Evolutionary conservation across 352 stramenopile species (phyloP), one percentile per base, ranked within the genome.

Genomic region (Globisporangium ultimum): DNA sequence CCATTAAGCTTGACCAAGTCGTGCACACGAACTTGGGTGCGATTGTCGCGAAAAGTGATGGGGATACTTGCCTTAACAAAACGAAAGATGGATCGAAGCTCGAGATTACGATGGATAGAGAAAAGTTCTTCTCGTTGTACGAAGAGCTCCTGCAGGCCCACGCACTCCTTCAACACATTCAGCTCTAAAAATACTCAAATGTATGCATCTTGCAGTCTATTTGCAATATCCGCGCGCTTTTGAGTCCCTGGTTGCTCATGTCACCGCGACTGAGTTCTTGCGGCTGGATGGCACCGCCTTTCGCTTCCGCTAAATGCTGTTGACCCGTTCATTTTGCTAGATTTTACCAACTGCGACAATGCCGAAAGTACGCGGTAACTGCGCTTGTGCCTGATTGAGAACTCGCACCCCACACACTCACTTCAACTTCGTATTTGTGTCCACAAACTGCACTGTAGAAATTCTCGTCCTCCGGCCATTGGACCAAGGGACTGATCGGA

Each of bases 111-210:
- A 9, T 61, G 10, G 55, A 61, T 45, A 20, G 20, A 2, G 43
- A 61, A 17, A 61, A 53, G 40, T 61, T 61, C 24, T 51, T 52
- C 21, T 42, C 42, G 43, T 22, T 61, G 11, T 61, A 61, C 42
- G 34, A 61, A 22, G 46, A 61, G 9, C 40, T 61, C 20, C 38
- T 53, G 12, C 43, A 54, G 21, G 55, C 42, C 20, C 55, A 54
- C 6, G 14, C 18, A 18, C n/a, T 56, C 15, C 28, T 56, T 17
- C 50, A 47, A 21, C 18, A 38, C 10, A 43, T 43, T 17, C 38
- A 43, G 38, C 38, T 43, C 38, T 43, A 43, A 43, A 43, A 43
- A 43, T 43, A 43, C 14, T 32, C 24, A 32, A 43, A 43, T 17
- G 11, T 43, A 17, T 43, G 38, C 14, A 17, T 43, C 11, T 43